Conservation (phyloP, 805 yeast genomes). For the Yamadazyma ubonensis region DNA sequence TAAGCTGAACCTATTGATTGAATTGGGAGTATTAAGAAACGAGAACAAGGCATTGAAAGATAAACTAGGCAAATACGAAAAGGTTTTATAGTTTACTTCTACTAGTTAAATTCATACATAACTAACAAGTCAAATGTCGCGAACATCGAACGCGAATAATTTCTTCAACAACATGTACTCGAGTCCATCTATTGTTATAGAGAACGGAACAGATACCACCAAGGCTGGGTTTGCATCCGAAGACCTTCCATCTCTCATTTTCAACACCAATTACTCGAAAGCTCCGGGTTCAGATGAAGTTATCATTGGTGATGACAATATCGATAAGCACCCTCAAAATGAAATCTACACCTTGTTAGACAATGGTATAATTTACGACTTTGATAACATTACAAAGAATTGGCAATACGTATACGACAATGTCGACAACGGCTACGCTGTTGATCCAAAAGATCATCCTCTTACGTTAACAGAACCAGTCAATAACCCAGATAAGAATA, state of each 20-base stretch:
- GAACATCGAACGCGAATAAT: background rate
- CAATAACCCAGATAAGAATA: conserved; percentile 65
- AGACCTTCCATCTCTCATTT: conserved; percentile 58
- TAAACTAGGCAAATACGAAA: conserved; percentile 41
- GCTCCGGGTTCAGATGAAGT: conserved; percentile 24
- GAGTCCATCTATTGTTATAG: conserved; percentile 64
- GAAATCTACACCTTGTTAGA: conserved; percentile 61
- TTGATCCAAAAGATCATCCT: conserved; percentile 62
- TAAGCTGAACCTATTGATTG: conserved; percentile 67
- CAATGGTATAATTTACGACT: conserved; percentile 66
- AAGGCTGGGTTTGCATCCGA: conserved; percentile 70
- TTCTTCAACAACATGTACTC: conserved; percentile 21
- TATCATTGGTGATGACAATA: conserved; percentile 46
- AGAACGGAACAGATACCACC: conserved; percentile 62
- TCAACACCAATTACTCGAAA: conserved; percentile 56
- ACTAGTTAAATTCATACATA: no score
- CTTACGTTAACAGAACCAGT: conserved; percentile 62
- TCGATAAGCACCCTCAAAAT: conserved; percentile 43
- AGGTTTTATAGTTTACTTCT: conserved; percentile 40
- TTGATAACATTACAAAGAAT: conserved; percentile 64
- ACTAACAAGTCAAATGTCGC: conserved; percentile 6
- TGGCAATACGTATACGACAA: conserved; percentile 62
- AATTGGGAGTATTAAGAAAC: conserved; percentile 56
- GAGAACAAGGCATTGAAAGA: conserved; percentile 23
- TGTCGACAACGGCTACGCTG: conserved; percentile 40